These are phyloP conservation scores for Rubus parviflorus DNA, from an alignment of 306 rosid species.

Conservation along the genomic window DNA sequence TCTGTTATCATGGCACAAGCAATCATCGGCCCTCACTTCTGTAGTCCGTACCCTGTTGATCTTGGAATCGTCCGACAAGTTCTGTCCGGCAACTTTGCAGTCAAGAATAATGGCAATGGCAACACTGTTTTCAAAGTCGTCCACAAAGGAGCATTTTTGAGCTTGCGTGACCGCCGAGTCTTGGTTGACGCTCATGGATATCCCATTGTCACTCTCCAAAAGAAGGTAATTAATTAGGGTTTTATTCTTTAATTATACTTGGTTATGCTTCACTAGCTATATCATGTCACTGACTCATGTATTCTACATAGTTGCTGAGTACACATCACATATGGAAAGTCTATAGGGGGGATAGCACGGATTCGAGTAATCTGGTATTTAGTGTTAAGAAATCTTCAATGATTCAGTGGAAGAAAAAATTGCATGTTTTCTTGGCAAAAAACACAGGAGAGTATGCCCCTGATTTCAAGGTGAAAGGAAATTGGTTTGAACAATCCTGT, in stretches of 20 bases:
- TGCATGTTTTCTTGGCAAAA: constrained; percentile 45
- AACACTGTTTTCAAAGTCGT: constrained; percentile 41
- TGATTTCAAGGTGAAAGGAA: constrained; percentile 56
- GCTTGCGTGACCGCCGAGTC: constrained; percentile 40
- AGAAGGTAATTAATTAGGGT: constrained; percentile 30
- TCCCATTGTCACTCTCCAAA: constrained; percentile 37
- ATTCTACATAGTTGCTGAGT: constrained; percentile 27
- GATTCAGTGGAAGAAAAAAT: constrained; percentile 32
- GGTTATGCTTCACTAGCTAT: constrained; percentile 1
- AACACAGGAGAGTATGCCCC: constrained; percentile 36
- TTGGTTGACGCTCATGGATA: constrained; percentile 40
- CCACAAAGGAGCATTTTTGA: constrained; percentile 14
- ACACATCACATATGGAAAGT: constrained; percentile 50
- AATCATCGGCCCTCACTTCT: constrained; percentile 39
- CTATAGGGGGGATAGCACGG: constrained; percentile 45
- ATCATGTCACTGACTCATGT: not conserved
- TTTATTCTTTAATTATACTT: not conserved
- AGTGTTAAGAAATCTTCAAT: constrained; percentile 39
- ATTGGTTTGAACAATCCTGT: constrained; percentile 50
- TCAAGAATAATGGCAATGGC: constrained; percentile 39
- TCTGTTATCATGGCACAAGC: constrained; percentile 6
- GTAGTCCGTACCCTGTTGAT: constrained; percentile 40
- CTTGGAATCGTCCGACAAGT: constrained; percentile 42
- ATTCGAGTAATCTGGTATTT: constrained; percentile 30
- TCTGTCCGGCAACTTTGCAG: constrained; percentile 31